These are phyloP conservation scores for Paramecium sonneborni DNA, from an alignment of 73 alveolate genomes.

Conservation along the genomic window DNA sequence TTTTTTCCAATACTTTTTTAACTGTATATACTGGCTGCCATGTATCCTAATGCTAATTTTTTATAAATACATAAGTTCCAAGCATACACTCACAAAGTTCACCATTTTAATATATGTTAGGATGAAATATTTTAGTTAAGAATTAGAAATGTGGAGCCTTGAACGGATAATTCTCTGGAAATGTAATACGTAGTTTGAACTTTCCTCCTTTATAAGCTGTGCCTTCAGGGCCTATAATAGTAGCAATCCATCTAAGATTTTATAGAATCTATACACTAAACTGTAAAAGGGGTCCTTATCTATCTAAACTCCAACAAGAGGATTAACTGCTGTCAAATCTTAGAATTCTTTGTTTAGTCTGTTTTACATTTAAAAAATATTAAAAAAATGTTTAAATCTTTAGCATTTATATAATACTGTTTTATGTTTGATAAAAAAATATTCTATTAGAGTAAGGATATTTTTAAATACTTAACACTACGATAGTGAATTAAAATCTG, in stretches of 20 bases:
- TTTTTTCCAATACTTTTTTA: constrained; percentile 58
- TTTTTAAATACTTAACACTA: too few species aligned
- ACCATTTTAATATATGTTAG: constrained; percentile 66
- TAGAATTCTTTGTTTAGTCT: constrained; percentile 49
- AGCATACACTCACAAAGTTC: constrained; percentile 63
- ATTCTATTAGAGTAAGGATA: too few species aligned
- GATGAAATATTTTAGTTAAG: constrained; percentile 67
- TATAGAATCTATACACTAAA: neutral
- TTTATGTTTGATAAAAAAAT: too few species aligned
- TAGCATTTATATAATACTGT: too few species aligned
- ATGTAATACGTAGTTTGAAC: constrained; percentile 34
- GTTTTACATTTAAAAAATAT: too few species aligned
- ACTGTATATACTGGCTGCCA: constrained; percentile 67
- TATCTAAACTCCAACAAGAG: constrained; percentile 29
- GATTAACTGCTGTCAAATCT: constrained; percentile 36
- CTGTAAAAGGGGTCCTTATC: neutral
- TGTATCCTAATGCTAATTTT: neutral
- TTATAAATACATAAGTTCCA: constrained; percentile 33
- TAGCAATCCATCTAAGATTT: constrained; percentile 54
- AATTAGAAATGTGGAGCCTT: constrained; percentile 67
- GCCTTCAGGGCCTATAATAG: constrained; percentile 62
- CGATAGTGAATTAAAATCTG: too few species aligned
- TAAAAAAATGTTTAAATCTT: too few species aligned
- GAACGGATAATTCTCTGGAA: constrained; percentile 75
- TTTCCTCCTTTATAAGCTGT: constrained; percentile 68